Evolutionary conservation across 2,329 filamentous ascomycete genomes (phyloP), one percentile per base, ranked within the genome.

Genomic region (Teratosphaeria zuluensis): DNA sequence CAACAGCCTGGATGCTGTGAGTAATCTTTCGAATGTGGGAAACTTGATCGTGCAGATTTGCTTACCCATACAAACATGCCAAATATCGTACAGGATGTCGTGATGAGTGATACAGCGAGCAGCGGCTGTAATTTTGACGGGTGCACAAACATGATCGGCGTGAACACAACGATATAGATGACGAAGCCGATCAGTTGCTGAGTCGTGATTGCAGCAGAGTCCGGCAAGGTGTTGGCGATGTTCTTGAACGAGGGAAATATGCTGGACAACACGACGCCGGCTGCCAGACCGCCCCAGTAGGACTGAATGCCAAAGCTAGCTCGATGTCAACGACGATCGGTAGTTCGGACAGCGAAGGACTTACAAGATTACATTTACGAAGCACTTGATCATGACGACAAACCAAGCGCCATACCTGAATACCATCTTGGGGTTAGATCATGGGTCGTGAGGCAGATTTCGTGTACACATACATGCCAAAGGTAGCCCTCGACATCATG

Each of bases 81-180:
- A 19, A 19, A 12, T 28, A 9, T 12, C 24, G 31, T 31, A 12
- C 53, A 54, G 19, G 53, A 31, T 33, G 53, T 32, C 9, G 53
- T 28, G 53, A 54, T 28, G 5, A 32, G 21, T 9, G 53, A 8
- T 19, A 60, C 52, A 28, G 32, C 52, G 24, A 62, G 55, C 14
- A 60, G 31, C 51, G 28, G 42, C 35, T 62, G 58, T 5, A 63
- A 38, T 48, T 58, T 56, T 12, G 51, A 53, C 7, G 61, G 59
- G 31, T 48, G 58, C 6, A 61, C 42, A 33, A 61, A 54, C 53
- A 59, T 61, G 21, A 61, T 54, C 6, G 60, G 60, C 30, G 53
- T 58, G 48, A 56, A 62, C 12, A 62, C 53, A 48, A 58, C 16
- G 30, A 62, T 60, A 51, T 61, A 62, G 48, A 62, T 60, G 28